Evolutionary conservation across 192 early-diverging fungal genomes (phyloP).

Genomic region (Geosiphon pyriformis): DNA sequence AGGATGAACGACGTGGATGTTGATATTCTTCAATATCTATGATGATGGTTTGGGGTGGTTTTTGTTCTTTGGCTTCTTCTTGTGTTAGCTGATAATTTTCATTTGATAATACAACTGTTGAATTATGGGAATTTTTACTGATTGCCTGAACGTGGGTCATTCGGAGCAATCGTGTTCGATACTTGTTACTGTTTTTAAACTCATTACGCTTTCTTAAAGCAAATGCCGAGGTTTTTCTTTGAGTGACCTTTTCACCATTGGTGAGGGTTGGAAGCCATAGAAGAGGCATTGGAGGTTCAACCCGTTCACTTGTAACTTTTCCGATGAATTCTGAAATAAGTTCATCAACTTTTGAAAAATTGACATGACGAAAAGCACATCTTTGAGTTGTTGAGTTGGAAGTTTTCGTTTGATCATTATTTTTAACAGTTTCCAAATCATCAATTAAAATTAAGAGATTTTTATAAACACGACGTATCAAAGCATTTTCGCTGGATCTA

Average conservation of each 20-base stretch:
- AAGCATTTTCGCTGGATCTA: no score
- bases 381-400: neutral
- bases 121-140: neutral
- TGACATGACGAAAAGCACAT: neutral
- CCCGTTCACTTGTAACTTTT: neutral
- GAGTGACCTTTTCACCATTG: neutral
- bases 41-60: slow-evolving; percentile 19
- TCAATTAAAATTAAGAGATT: slow-evolving; percentile 13
- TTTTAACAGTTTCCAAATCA: slow-evolving; percentile 7
- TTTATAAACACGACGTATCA: neutral
- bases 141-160: slow-evolving; percentile 5
- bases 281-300: neutral
- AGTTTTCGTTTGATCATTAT: neutral
- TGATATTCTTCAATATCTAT: slow-evolving; percentile 25
- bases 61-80: slow-evolving; percentile 1
- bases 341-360: neutral
- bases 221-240: slow-evolving; percentile 16
- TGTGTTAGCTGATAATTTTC: neutral
- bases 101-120: neutral
- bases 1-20: slow-evolving; percentile 10
- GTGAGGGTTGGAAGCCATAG: slow-evolving; percentile 17
- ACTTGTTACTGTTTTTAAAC: neutral
- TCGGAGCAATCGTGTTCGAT: slow-evolving; percentile 1
- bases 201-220: slow-evolving; percentile 1
- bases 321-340: slow-evolving; percentile 5